These are phyloP conservation scores for Hypoxylon sp. DNA, from an alignment of 2,329 filamentous ascomycete species.

Conservation along the genomic window DNA sequence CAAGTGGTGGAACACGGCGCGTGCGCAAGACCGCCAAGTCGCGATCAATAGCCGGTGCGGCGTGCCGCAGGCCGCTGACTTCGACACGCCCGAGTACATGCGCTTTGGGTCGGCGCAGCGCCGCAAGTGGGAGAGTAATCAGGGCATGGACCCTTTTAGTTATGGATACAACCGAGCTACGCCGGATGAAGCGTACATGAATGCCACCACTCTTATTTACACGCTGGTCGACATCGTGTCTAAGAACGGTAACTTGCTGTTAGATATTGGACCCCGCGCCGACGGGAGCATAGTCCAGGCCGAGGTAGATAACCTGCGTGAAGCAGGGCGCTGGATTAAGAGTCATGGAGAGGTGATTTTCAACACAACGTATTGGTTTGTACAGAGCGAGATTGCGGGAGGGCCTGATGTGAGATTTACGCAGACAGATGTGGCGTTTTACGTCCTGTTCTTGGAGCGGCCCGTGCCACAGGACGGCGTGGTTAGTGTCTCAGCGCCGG, in stretches of 20 bases:
- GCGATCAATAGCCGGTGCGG: slow-evolving; percentile 72
- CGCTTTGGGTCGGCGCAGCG: slow-evolving; percentile 64
- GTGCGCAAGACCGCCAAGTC: slow-evolving; percentile 62
- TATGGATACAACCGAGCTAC: slow-evolving; percentile 74
- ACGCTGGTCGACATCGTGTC: slow-evolving; percentile 55
- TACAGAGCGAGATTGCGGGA: slow-evolving; percentile 48
- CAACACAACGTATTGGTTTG: slow-evolving; percentile 66
- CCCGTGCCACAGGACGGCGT: slow-evolving; percentile 55
- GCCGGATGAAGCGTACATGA: slow-evolving; percentile 65
- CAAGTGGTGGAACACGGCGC: slow-evolving; percentile 60
- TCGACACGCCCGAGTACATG: slow-evolving; percentile 73
- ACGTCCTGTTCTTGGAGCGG: slow-evolving; percentile 62
- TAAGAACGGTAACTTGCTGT: slow-evolving; percentile 64
- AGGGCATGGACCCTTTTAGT: slow-evolving; percentile 72
- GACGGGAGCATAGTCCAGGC: slow-evolving; percentile 68
- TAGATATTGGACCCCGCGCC: slow-evolving; percentile 70
- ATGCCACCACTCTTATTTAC: slow-evolving; percentile 63
- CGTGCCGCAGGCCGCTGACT: slow-evolving; percentile 65
- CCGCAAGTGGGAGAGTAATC: slow-evolving; percentile 73
- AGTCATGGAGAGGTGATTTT: slow-evolving; percentile 69
- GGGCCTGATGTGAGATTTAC: slow-evolving; percentile 64
- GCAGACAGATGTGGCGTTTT: slow-evolving; percentile 67
- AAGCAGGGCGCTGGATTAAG: slow-evolving; percentile 69
- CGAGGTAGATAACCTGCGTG: slow-evolving; percentile 63
- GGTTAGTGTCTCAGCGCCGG: slow-evolving; percentile 59